phyloP scores from a whole-genome alignment of 2,329 filamentous ascomycete genomes.

The Colletotrichum truncatum region DNA sequence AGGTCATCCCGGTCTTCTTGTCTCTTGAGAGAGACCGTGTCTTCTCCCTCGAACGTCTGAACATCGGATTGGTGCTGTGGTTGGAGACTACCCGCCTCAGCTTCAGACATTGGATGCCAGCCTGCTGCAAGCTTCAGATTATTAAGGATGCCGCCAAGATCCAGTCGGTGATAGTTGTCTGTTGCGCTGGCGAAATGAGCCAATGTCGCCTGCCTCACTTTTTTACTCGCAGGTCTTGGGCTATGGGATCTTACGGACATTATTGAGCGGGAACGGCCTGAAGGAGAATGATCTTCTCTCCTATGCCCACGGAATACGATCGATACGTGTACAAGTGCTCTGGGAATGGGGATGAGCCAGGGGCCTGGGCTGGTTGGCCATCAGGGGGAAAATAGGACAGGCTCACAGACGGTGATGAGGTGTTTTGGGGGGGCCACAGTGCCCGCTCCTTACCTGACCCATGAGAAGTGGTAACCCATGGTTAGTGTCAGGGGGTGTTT shows the following conservation, averaged over 20 bases:
- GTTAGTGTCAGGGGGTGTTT: too few relatives aligned
- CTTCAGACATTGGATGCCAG: constrained; percentile 20
- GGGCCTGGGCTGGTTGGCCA: constrained; percentile 25
- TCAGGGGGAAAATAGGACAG: neutral
- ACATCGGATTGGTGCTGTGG: neutral
- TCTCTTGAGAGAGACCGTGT: neutral
- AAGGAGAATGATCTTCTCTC: constrained; percentile 18
- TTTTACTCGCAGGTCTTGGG: too few relatives aligned
- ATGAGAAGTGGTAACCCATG: too few relatives aligned
- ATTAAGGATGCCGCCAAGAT: constrained; percentile 24
- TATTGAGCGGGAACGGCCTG: constrained; percentile 1
- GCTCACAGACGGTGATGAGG: constrained; percentile 1
- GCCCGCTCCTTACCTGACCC: too few relatives aligned
- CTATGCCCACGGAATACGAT: constrained; percentile 6
- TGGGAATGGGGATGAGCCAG: too few relatives aligned
- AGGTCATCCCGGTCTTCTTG: neutral
- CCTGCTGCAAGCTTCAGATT: neutral
- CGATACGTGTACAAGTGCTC: constrained; percentile 3
- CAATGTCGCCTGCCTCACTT: constrained; percentile 16
- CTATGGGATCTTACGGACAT: constrained; percentile 1
- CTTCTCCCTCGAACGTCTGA: neutral
- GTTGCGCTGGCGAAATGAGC: constrained; percentile 21
- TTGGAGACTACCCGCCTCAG: neutral
- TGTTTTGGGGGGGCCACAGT: neutral
- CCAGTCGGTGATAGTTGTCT: neutral